phyloP scores from a whole-genome alignment of 495 filamentous ascomycete genomes.

The Penicillium maclennaniae region DNA sequence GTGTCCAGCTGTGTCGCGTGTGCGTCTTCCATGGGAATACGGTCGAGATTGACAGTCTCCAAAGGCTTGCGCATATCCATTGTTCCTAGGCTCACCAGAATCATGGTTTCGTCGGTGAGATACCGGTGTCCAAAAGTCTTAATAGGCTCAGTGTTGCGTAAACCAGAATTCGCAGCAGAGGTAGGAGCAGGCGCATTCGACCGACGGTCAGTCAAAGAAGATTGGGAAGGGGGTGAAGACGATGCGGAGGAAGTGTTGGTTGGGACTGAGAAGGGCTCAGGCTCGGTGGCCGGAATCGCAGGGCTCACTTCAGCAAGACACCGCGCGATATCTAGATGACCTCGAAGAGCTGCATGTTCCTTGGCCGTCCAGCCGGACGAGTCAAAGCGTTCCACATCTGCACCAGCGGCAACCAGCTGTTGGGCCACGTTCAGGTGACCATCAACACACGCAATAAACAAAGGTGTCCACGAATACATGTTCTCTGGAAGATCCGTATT shows the following conservation, averaged over 20 bases:
- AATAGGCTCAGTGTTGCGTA: slow-evolving; percentile 62
- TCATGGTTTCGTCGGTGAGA: slow-evolving; percentile 80
- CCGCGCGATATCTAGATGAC: slow-evolving; percentile 75
- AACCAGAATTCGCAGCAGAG: slow-evolving; percentile 26
- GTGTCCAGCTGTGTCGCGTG: slow-evolving; percentile 93
- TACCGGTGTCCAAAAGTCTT: slow-evolving; percentile 97
- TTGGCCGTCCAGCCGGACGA: slow-evolving; percentile 91
- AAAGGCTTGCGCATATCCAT: slow-evolving; percentile 86
- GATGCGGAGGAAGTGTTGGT: slow-evolving; percentile 40
- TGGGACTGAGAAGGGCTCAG: slow-evolving; percentile 32
- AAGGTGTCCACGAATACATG: slow-evolving; percentile 86
- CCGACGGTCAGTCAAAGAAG: slow-evolving; percentile 51
- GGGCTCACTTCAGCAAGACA: slow-evolving; percentile 55
- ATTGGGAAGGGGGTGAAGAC: slow-evolving; percentile 39
- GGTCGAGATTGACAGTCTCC: slow-evolving; percentile 81
- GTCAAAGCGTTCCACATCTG: slow-evolving; percentile 67
- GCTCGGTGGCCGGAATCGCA: slow-evolving; percentile 32
- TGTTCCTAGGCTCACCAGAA: slow-evolving; percentile 86
- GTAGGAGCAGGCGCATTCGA: slow-evolving; percentile 42
- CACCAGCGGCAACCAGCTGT: slow-evolving; percentile 71
- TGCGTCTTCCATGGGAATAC: slow-evolving; percentile 78
- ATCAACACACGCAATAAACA: slow-evolving; percentile 89
- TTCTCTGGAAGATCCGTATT: slow-evolving; percentile 76
- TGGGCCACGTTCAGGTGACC: slow-evolving; percentile 71
- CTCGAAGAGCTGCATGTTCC: slow-evolving; percentile 87